Base-by-base conservation (phyloP, 805 yeast species). In the Wickerhamomyces strasburgensis region DNA sequence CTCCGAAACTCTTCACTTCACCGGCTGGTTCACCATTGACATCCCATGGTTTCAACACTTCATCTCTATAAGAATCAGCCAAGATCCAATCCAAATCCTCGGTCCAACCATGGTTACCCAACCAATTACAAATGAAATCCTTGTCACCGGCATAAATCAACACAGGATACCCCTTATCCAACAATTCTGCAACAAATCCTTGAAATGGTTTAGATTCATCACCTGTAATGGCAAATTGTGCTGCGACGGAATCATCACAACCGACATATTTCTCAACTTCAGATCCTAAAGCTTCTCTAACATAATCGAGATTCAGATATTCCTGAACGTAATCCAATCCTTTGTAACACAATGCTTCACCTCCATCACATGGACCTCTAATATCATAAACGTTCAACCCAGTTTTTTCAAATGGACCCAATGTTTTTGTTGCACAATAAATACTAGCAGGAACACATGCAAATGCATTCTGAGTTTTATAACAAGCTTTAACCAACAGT, bases 71-170 rank as follows among this genome's bases (percentile, higher is more conserved):
- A 31, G 68, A 58, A 4, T 64, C 67, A 23, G 68, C 63, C 28
- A 79, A 74, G 26, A 72, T 60, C 90, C 93, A 85, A 43, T 69
- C 73, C 44, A 85, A 65, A 44, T 61, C 68, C 55, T 82, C 72
- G 13, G 88, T 65, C 93, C 95, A 86, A 11, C 84, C 93, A 48
- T 75, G 76, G 64, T 86, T 84, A 48, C 96, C 96, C 47, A 87
- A 69, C 93, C 96, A 87, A 67, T 87, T 87, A 64, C 96, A 87
- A 55, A 87, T 86, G 61, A 73, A 87, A 61, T 87, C 96, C 62
- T 87, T 84, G 60, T 87, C 95, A 55, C 96, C 96, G n/a, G 96
- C 96, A 51, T 87, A 88, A 43, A 86, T 75, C 53, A 88, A 72
- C 5, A 87, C 89, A 14, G 96, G 95, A 32, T 86, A 55, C 18